Evolutionary conservation across 2,329 filamentous ascomycete species (phyloP).

Genomic region (Cordyceps tenuipes): DNA sequence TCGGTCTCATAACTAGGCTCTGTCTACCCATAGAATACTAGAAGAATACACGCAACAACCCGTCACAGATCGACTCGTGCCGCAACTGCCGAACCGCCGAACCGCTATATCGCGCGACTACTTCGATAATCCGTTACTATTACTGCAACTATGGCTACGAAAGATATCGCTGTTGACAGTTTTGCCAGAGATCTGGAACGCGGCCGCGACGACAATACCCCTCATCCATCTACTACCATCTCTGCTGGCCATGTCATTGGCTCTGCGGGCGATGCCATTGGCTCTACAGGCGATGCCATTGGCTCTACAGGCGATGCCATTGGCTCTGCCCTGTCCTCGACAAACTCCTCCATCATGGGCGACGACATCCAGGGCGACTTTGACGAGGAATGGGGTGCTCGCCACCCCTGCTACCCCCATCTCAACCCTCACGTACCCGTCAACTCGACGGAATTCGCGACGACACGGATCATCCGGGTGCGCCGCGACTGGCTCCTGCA

Average conservation of each 20-base stretch:
- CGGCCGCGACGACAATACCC: constrained; percentile 38
- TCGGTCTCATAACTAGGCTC: too few species aligned
- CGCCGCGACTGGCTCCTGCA: constrained; percentile 83
- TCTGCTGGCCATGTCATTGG: constrained; percentile 28
- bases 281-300: constrained; percentile 29
- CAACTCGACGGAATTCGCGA: constrained; percentile 62
- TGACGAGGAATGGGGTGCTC: constrained; percentile 81
- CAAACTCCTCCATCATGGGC: constrained; percentile 53
- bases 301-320: constrained; percentile 33
- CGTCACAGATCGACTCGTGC: too few species aligned
- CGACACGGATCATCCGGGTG: constrained; percentile 85
- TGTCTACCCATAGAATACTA: too few species aligned
- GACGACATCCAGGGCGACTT: constrained; percentile 57
- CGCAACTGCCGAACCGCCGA: too few species aligned
- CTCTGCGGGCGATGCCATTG: constrained; percentile 36
- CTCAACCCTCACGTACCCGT: constrained; percentile 83
- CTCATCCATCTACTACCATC: constrained; percentile 37
- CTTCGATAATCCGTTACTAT: background rate
- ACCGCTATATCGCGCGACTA: background rate
- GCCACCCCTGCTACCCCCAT: constrained; percentile 91
- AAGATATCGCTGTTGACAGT: constrained; percentile 22
- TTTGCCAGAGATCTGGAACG: constrained; percentile 48
- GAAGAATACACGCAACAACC: too few species aligned
- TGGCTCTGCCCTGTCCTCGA: constrained; percentile 47
- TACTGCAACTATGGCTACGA: background rate